Conservation (phyloP, 1,284 basidiomycete genomes). For the Earliella scabrosa region DNA sequence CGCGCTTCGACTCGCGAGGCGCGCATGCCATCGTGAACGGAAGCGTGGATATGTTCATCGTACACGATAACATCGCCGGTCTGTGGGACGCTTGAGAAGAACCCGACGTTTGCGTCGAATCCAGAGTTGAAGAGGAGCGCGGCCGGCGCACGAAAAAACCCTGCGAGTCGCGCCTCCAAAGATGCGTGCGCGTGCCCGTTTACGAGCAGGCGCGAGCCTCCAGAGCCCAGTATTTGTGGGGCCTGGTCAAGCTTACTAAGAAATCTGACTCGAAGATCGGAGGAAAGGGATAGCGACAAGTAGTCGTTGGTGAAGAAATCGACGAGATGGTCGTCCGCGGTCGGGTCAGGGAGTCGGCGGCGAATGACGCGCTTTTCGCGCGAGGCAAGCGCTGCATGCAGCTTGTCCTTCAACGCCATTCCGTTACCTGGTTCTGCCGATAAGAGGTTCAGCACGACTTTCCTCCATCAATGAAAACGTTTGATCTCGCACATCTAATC, state of each 20-base stretch:
- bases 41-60: conserved; percentile 92
- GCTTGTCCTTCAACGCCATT: conserved; percentile 41
- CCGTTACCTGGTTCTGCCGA: neutral
- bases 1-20: conserved; percentile 59
- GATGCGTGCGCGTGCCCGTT: conserved; percentile 70
- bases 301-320: conserved; percentile 96
- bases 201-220: conserved; percentile 90
- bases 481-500: too few relatives aligned
- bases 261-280: conserved; percentile 59
- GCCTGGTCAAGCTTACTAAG: conserved; percentile 55
- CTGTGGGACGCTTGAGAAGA: conserved; percentile 87
- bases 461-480: neutral
- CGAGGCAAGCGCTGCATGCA: conserved; percentile 57
- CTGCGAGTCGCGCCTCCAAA: conserved; percentile 70
- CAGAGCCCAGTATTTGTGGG: conserved; percentile 82
- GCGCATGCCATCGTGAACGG: conserved; percentile 89
- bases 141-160: conserved; percentile 67
- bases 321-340: conserved; percentile 43
- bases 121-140: conserved; percentile 94
- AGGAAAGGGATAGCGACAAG: conserved; percentile 78
- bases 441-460: neutral
- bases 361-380: conserved; percentile 67
- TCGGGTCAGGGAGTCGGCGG: conserved; percentile 59
- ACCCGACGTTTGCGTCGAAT: conserved; percentile 91
- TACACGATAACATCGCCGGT: conserved; percentile 79